Percentiles rank a stretch among this genome's conserved stretches.
These are phyloP conservation scores for Craterostigma plantagineum DNA, from an alignment of 257 asterid genomes.

Conservation along the genomic window DNA sequence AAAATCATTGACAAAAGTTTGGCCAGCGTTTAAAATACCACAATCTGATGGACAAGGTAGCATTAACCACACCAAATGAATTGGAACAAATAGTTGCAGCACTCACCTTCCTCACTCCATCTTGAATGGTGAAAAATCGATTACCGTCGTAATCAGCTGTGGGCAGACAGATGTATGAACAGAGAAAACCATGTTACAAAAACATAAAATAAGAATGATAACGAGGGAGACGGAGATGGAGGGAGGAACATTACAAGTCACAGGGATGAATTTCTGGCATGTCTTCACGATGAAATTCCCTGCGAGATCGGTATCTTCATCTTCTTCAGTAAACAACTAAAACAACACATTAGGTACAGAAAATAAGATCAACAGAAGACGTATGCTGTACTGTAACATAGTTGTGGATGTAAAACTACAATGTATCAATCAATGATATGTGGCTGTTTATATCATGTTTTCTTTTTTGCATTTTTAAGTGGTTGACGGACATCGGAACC, in stretches of 20 bases:
- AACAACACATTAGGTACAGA: constrained; percentile 5
- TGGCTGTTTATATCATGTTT: no score
- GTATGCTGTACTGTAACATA: background rate
- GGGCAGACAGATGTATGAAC: background rate
- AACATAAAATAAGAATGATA: background rate
- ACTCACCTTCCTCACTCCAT: constrained; percentile 81
- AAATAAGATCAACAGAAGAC: background rate
- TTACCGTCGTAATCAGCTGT: constrained; percentile 83
- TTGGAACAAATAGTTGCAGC: background rate
- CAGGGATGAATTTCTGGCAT: constrained; percentile 89
- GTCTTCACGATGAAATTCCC: constrained; percentile 90
- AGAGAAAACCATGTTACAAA: no score
- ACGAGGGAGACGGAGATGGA: no score
- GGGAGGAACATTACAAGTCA: constrained; percentile 44
- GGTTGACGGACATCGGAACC: no score
- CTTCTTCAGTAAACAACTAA: constrained; percentile 65
- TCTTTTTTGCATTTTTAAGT: no score
- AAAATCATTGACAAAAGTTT: background rate
- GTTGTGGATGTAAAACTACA: background rate
- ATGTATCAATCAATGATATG: no score
- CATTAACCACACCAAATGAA: background rate
- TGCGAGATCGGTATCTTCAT: constrained; percentile 72
- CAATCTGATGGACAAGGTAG: constrained; percentile 9
- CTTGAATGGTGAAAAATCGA: constrained; percentile 62
- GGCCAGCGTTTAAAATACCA: background rate